phyloP scores from a whole-genome alignment of 768 basidiomycete genomes.

The Leccinum rimulosum region DNA sequence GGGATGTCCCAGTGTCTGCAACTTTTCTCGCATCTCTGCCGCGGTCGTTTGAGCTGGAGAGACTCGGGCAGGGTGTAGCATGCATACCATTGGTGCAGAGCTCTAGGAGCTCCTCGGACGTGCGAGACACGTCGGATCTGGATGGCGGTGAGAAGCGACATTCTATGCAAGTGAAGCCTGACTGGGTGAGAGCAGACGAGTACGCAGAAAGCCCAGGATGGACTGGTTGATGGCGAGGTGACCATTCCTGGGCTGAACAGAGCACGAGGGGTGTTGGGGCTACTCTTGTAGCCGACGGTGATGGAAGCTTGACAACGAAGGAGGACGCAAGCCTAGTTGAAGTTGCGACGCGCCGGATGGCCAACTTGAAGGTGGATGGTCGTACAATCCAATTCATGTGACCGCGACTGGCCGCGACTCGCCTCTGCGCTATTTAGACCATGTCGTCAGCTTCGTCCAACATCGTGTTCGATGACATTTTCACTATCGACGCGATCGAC shows the following conservation, averaged over 20 bases:
- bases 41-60: neutral
- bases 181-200: conserved; percentile 41
- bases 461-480: conserved; percentile 92
- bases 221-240: conserved; percentile 31
- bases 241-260: conserved; percentile 48
- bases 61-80: neutral
- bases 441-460: conserved; percentile 64
- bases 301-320: conserved; percentile 36
- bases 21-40: conserved; percentile 42
- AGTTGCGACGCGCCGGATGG: neutral
- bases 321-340: conserved; percentile 23
- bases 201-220: conserved; percentile 26
- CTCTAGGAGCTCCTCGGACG: conserved; percentile 33
- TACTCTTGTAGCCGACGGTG: conserved; percentile 42
- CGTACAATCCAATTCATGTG: neutral
- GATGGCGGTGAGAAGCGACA: conserved; percentile 36
- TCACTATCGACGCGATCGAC: conserved; percentile 80
- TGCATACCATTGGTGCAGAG: conserved; percentile 40
- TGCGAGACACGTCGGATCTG: neutral
- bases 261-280: conserved; percentile 54
- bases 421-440: conserved; percentile 1
- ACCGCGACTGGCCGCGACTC: neutral
- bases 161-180: conserved; percentile 50
- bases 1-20: conserved; percentile 43
- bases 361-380: neutral